A percentile compares a stretch with the other conserved stretches of the same genome.
These are phyloP conservation scores for Dendrobium nobile DNA, from an alignment of 106 monocot genomes.

Conservation along the genomic window DNA sequence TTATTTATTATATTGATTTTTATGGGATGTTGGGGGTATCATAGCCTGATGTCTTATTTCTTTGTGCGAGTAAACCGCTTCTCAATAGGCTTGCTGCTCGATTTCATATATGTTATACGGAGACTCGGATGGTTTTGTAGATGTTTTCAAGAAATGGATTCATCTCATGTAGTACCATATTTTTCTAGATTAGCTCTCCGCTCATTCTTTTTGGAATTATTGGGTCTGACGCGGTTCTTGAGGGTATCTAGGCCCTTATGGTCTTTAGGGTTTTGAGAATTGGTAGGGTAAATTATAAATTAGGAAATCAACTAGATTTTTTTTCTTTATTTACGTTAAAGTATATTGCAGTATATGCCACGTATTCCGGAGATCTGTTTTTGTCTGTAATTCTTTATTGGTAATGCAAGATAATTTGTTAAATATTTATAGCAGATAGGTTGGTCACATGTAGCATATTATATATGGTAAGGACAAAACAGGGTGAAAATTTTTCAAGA, in stretches of 20 bases:
- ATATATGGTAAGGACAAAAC: too few relatives aligned
- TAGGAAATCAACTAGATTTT: background rate
- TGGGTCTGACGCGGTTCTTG: background rate
- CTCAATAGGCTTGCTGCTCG: background rate
- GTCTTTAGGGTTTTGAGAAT: background rate
- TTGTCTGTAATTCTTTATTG: background rate
- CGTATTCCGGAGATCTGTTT: background rate
- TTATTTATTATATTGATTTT: background rate
- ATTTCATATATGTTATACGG: background rate
- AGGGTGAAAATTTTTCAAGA: too few relatives aligned
- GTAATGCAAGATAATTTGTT: background rate
- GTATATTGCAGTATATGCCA: background rate
- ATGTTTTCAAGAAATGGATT: background rate
- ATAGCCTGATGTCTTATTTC: background rate
- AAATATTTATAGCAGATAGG: too few relatives aligned
- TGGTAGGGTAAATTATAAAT: background rate
- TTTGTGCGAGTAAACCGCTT: background rate
- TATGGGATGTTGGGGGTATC: background rate
- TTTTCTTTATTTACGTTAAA: background rate
- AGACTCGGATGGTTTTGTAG: too few relatives aligned
- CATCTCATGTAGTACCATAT: background rate
- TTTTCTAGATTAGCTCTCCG: background rate
- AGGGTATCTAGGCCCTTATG: background rate
- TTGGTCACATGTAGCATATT: too few relatives aligned
- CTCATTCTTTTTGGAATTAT: background rate